These are phyloP conservation scores for Vaucheria bursata DNA, from an alignment of 352 stramenopile species.

Conservation along the genomic window DNA sequence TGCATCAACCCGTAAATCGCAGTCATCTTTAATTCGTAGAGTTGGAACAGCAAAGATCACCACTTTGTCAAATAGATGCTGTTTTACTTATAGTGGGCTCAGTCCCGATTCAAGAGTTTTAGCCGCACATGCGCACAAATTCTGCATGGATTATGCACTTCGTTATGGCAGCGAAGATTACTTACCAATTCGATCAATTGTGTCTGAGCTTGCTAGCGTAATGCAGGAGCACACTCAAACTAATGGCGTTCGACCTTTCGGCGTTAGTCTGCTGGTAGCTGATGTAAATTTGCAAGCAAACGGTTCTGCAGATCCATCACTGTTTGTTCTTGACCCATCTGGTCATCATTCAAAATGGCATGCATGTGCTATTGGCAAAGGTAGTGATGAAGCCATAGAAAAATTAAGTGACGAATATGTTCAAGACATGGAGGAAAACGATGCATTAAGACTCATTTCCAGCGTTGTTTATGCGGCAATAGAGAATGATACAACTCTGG, in stretches of 20 bases:
- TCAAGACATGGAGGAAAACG: background rate
- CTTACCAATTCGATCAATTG: background rate
- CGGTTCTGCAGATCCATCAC: background rate
- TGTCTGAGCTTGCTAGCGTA: background rate
- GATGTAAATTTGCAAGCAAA: background rate
- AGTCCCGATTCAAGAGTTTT: background rate
- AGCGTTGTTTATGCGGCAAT: background rate
- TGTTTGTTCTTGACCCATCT: background rate
- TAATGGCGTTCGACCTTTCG: background rate
- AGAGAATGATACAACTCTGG: no score
- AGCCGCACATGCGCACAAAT: background rate
- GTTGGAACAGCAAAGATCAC: background rate
- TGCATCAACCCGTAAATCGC: background rate
- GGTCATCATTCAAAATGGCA: background rate
- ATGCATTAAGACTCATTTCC: background rate
- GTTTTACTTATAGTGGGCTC: background rate
- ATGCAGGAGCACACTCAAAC: background rate
- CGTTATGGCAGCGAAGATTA: background rate
- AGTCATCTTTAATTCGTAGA: background rate
- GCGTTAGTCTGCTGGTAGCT: conserved; percentile 5
- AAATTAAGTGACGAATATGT: background rate
- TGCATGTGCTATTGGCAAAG: background rate
- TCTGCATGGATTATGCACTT: background rate
- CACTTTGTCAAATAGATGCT: background rate
- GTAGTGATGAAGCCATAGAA: background rate